Evolutionary conservation across 2,329 filamentous ascomycete species (phyloP).

Genomic region (Colletotrichum gigasporum): DNA sequence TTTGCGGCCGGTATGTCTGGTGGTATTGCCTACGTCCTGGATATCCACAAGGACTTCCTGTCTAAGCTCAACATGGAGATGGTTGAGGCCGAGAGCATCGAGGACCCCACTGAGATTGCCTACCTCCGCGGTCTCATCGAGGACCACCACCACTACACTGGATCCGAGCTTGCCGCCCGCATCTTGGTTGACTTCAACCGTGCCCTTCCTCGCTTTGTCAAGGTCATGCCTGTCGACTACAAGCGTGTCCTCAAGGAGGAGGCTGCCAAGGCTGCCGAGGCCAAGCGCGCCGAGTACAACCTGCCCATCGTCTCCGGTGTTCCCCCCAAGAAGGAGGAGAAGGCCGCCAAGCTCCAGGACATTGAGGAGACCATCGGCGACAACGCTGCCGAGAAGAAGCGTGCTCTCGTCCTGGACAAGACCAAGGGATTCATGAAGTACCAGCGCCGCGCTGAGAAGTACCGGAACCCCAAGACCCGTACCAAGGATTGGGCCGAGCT

Average conservation of each 20-base stretch:
- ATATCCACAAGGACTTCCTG: constrained; percentile 88
- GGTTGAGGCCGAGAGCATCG: constrained; percentile 87
- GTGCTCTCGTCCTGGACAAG: constrained; percentile 94
- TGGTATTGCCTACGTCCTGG: constrained; percentile 94
- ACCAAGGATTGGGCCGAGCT: constrained; percentile 95
- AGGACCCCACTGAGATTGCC: constrained; percentile 88
- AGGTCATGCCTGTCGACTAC: constrained; percentile 94
- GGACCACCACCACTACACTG: constrained; percentile 97
- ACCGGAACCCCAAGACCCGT: constrained; percentile 83
- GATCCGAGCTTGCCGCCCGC: constrained; percentile 91
- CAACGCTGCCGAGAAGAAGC: constrained; percentile 86
- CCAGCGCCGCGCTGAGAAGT: constrained; percentile 91
- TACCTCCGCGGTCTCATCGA: constrained; percentile 92
- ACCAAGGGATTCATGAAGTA: constrained; percentile 98
- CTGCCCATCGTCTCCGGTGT: constrained; percentile 80
- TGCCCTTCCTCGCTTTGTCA: constrained; percentile 89
- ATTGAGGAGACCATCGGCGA: constrained; percentile 93
- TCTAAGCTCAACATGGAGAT: constrained; percentile 97
- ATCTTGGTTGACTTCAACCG: constrained; percentile 96
- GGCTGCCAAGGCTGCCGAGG: constrained; percentile 83
- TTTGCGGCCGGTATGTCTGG: constrained; percentile 99
- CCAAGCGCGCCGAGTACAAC: constrained; percentile 85
- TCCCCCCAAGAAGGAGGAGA: constrained; percentile 71
- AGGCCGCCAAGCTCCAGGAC: constrained; percentile 76
- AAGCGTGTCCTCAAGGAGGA: constrained; percentile 91